Evolutionary conservation across 805 yeast species (phyloP), one percentile per base, ranked within the genome.

Genomic region (Tetrapisispora namnaoensis): DNA sequence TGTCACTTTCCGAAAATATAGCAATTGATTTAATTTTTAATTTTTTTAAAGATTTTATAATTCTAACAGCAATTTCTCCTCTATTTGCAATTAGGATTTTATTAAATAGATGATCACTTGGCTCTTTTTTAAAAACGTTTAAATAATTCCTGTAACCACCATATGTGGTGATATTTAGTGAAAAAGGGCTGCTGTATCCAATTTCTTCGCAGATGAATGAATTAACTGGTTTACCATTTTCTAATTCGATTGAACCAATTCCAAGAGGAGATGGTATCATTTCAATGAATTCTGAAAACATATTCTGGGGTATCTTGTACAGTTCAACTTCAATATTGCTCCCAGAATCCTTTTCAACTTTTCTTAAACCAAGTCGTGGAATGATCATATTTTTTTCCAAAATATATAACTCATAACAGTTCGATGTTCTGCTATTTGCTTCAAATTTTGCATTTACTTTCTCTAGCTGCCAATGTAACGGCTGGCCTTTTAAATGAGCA

Each of bases 11-110:
- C 14, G 97, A 86, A 68, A 85, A 93, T 42, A 91, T 83, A 6
- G 98, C 93, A 56, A 91, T 83, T 1, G 96, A 72, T 55, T 74
- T 76, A 58, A 93, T 86, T 3, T 80, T 80, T 54, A 93, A 65
- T 65, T 83, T 83, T 67, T 86, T 86, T 62, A 91, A 73, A 18
- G 99, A 90, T 63, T 78, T 83, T 61, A 91, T 88, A 57, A 93
- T 88, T 61, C 99, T 75, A 30, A 90, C 97, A 2, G 99, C 97
- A 60, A 91, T 91, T 70, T 91, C 99, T 65, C 98, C 98, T 70
- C 99, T 79, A 72, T 91, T 91, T 38, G 98, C 98, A 48, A 91
- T 93, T 49, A 91, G 75, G n/a, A 91, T 96, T 11, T 83, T 77
- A 20, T 80, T 73, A 69, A 89, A 88, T 1, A 24, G 13, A 24